Evolutionary conservation across 768 basidiomycete species (phyloP), one percentile per base, ranked within the genome.

Genomic region (Rhizopogon rudus): DNA sequence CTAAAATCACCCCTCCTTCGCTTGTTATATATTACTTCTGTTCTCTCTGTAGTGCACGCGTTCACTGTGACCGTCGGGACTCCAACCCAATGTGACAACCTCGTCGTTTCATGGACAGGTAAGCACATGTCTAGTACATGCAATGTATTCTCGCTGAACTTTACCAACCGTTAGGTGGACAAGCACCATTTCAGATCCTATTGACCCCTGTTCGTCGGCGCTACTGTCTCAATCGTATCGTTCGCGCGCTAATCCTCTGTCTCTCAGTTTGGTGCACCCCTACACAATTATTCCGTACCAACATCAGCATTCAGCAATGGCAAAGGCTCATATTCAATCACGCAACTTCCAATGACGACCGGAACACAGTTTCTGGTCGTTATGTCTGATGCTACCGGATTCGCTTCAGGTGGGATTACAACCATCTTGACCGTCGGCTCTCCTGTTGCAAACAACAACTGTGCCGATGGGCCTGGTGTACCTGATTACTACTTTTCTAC

Each of bases 311-410:
- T 79, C 64, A 75, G 51, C 63, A 73, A 79, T 71, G 80, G 80
- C 45, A 55, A 75, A 55, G 85, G 85, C 46, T 76, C 77, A 0
- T 87, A 75, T 63, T 69, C 75, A 10, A 63, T 76, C 20, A 46
- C 68, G 0, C 75, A 73, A 54, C 58, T 88, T 9, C 73, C 75
- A 3, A 67, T 84, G 43, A 61, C 71, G 8, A 69, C 63, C 33
- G 35, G 35, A 37, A 63, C 74, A 20, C 65, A 71, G 52, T 71
- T 88, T 44, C 49, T 88, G 12, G 55, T 84, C n/a, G 76, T 81
- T 33, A 86, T 91, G 84, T 89, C 85, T 25, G 89, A 91, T 64
- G 73, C 81, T 13, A 79, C 78, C 33, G 87, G 87, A 1, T 88
- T 84, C 63, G 86, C 72, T 40, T 73, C 82, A 6, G 89, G 88